Percentiles rank a stretch among this genome's conserved stretches.
Evolutionary conservation across 1,284 basidiomycete species (phyloP).

Genomic region (Apiotrichum domesticum): DNA sequence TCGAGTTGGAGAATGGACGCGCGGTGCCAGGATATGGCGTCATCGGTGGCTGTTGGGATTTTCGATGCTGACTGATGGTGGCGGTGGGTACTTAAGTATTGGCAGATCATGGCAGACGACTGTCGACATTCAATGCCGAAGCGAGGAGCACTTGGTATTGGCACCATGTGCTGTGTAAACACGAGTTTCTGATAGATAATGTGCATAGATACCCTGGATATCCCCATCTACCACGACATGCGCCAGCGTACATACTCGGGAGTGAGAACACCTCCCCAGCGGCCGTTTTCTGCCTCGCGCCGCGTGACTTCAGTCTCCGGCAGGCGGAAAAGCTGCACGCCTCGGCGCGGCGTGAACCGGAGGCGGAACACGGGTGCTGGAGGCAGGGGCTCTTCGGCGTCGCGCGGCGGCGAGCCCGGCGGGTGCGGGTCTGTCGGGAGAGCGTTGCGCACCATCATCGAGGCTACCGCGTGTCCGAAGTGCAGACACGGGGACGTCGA

Average conservation of each 20-base stretch:
- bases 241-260: conserved; percentile 31
- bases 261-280: conserved; percentile 41
- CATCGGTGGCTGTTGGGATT: too few relatives aligned
- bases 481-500: conserved; percentile 29
- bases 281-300: conserved; percentile 10
- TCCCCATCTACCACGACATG: not conserved
- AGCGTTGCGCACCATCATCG: conserved; percentile 27
- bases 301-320: conserved; percentile 11
- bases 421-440: conserved; percentile 31
- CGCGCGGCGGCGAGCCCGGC: conserved; percentile 1
- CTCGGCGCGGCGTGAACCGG: conserved; percentile 34
- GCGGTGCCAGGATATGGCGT: too few relatives aligned
- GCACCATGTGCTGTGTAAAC: too few relatives aligned
- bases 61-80: too few relatives aligned
- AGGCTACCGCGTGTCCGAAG: conserved; percentile 33
- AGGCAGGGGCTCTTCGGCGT: conserved; percentile 22
- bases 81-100: too few relatives aligned
- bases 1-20: too few relatives aligned
- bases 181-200: too few relatives aligned
- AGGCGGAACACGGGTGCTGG: conserved; percentile 35
- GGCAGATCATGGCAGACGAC: too few relatives aligned
- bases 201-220: too few relatives aligned
- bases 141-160: too few relatives aligned
- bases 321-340: conserved; percentile 33
- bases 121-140: too few relatives aligned